A percentile compares a stretch with the other conserved stretches of the same genome.
These are phyloP conservation scores for Coemansia sp. DNA, from an alignment of 192 early-diverging fungal genomes.

Conservation along the genomic window DNA sequence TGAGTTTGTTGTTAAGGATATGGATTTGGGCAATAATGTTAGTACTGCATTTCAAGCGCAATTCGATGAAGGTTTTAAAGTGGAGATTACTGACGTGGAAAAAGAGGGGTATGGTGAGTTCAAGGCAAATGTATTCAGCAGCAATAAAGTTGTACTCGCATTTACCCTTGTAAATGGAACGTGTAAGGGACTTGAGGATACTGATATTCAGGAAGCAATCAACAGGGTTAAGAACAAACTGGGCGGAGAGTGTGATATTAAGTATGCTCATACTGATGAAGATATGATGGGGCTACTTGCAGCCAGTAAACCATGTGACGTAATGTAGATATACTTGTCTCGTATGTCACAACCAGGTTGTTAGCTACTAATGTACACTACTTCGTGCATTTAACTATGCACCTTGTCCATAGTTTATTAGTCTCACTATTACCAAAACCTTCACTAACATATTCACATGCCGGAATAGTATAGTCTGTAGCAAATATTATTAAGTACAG, in stretches of 20 bases:
- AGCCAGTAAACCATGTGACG: no score
- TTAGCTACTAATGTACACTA: no score
- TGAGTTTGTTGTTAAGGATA: neutral
- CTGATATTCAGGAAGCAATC: neutral
- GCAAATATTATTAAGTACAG: no score
- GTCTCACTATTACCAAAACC: no score
- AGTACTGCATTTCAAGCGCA: neutral
- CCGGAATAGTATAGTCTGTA: no score
- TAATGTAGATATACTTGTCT: no score
- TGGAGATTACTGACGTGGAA: neutral
- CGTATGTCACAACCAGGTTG: no score
- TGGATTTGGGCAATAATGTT: neutral
- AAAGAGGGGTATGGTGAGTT: neutral
- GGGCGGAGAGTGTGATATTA: neutral
- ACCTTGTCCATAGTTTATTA: no score
- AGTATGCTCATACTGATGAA: neutral
- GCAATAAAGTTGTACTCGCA: neutral
- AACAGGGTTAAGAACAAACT: neutral
- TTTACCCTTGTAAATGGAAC: neutral
- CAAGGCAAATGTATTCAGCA: neutral
- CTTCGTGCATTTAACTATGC: no score
- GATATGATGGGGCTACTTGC: no score
- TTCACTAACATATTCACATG: no score
- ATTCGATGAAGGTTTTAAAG: neutral
- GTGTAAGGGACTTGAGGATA: neutral